These are phyloP conservation scores for Scedosporium boydii DNA, from an alignment of 2,329 filamentous ascomycete genomes.

Conservation along the genomic window DNA sequence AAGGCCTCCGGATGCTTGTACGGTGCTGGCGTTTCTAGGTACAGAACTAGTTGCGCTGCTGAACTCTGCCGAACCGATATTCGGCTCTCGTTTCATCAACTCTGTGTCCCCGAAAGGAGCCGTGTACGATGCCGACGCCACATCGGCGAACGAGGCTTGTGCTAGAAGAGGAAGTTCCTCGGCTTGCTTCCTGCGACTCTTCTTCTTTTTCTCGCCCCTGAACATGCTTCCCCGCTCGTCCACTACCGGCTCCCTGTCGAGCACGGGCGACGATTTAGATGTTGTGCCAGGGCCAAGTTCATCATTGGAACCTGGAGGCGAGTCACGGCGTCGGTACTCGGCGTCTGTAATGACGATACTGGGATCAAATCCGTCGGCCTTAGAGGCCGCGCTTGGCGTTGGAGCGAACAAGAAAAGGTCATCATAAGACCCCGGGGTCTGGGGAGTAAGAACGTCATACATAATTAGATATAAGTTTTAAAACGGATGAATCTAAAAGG, in stretches of 20 bases:
- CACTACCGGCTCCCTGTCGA: slow-evolving; percentile 6
- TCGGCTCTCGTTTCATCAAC: no score
- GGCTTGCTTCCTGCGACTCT: slow-evolving; percentile 12
- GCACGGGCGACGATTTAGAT: neutral
- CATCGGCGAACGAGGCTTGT: no score
- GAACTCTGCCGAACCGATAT: no score
- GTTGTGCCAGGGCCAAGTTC: slow-evolving; percentile 30
- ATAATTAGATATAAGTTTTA: no score
- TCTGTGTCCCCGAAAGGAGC: no score
- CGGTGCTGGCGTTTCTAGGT: no score
- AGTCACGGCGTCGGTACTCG: slow-evolving; percentile 51
- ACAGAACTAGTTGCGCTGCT: no score
- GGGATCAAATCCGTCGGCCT: slow-evolving; percentile 61
- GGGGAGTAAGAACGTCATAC: neutral
- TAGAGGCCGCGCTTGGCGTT: slow-evolving; percentile 56
- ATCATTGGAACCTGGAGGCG: slow-evolving; percentile 51
- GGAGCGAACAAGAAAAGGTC: slow-evolving; percentile 48
- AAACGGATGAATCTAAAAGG: no score
- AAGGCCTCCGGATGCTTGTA: no score
- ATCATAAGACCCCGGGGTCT: slow-evolving; percentile 50
- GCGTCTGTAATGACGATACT: slow-evolving; percentile 61
- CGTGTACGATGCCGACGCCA: no score
- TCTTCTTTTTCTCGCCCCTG: slow-evolving; percentile 20
- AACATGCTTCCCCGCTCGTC: slow-evolving; percentile 18
- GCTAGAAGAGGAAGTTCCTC: slow-evolving; percentile 1